Base-by-base conservation (phyloP, 192 early-diverging fungal genomes). In the Coemansia sp. region DNA sequence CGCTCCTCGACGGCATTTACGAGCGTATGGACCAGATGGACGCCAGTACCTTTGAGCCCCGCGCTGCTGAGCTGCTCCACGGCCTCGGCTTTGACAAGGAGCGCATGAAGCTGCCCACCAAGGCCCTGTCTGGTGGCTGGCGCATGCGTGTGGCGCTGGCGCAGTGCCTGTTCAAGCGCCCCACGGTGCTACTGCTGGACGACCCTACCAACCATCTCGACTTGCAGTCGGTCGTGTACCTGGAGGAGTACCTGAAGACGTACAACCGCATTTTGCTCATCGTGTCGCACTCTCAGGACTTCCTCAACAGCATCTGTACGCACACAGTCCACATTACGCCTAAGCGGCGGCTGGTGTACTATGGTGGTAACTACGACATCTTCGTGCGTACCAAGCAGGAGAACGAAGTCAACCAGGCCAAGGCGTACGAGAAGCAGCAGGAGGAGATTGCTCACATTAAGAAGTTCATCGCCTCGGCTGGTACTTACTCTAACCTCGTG, bases 51-150 rank as follows among this genome's bases (percentile, higher is more conserved):
- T 99, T 99, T 78, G 95, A 98, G 71, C 79, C 91, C 44, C 90
- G 96, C 64, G 98, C 96, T 27, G 90, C 91, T 30, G 89, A 88
- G 64, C 87, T 99, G 47, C 87, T 99, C 39, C 75, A 93, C 76
- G 98, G 98, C 89, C 86, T 99, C 43, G 98, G 98, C 59, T 99
- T 99, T 83, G 85, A 78, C 64, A 86, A 90, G 69, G 83, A 85
- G 35, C 90, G 90, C 61, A 98, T 98, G 96, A 83, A 88, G 70
- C 91, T 93, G 84, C 86, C 86, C 70, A 99, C 98, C 56, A 95
- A 93, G 87, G 94, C 96, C 71, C 89, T 99, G 77, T 98, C 96
- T 75, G 98, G 98, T 89, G 98, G 98, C 76, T 99, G 98, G 98
- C 89, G 98, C 66, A 99, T 99, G 98, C 87, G 98, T 73, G 98